phyloP scores from a whole-genome alignment of 2,329 filamentous ascomycete species.

The Hymenoscyphus occultus region DNA sequence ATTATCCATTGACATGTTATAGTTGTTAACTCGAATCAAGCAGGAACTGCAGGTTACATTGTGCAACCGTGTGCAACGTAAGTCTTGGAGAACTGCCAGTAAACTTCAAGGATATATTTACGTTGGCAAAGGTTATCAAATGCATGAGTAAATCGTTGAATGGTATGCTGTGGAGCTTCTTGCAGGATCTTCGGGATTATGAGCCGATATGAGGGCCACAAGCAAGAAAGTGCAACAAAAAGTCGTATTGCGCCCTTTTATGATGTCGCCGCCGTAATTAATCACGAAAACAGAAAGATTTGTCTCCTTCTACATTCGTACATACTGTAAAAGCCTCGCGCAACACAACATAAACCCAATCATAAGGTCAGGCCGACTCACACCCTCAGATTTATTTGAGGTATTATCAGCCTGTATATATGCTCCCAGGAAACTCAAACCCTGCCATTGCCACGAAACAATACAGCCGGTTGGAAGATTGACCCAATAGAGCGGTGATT shows the following conservation, averaged over 20 bases:
- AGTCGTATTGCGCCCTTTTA: neutral
- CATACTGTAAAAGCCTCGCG: neutral
- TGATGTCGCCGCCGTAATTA: neutral
- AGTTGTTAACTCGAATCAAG: no score
- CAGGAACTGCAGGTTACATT: no score
- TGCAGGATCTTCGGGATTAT: neutral
- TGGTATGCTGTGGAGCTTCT: neutral
- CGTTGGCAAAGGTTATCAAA: neutral
- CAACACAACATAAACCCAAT: neutral
- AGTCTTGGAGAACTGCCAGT: no score
- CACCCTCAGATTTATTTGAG: neutral
- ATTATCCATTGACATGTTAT: no score
- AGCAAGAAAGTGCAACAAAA: neutral
- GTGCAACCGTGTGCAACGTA: no score
- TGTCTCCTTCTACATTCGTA: neutral
- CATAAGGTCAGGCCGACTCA: neutral
- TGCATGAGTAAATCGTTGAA: neutral
- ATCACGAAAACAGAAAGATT: neutral
- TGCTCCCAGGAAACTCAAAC: neutral
- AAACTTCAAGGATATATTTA: no score
- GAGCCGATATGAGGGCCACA: neutral
- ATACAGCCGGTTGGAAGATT: neutral
- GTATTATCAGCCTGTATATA: neutral
- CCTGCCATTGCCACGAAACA: neutral
- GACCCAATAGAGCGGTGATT: neutral